Percentiles rank a stretch among this genome's conserved stretches.
Evolutionary conservation across 2,329 filamentous ascomycete species (phyloP).

Genomic region (Aspergillus novofumigatus): DNA sequence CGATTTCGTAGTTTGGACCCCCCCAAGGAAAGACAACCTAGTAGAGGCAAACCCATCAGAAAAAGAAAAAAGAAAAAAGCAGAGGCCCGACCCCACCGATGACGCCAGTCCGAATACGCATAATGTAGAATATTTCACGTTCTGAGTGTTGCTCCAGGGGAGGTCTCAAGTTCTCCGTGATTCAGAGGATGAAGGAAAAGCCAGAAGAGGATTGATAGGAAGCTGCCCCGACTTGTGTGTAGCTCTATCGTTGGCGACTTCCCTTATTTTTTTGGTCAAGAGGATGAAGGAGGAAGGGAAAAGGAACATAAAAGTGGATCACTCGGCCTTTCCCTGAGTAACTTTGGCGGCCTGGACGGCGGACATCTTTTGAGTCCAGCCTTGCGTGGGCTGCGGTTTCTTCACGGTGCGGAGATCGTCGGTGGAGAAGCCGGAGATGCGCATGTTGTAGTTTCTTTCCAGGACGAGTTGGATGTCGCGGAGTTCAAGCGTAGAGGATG

Average conservation of each 20-base stretch:
- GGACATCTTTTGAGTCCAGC: constrained; percentile 96
- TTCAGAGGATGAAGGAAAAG: background rate
- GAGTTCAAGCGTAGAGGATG: constrained; percentile 84
- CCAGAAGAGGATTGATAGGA: background rate
- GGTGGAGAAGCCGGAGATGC: constrained; percentile 87
- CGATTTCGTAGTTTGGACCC: background rate
- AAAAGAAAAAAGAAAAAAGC: background rate
- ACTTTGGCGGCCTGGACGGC: constrained; percentile 91
- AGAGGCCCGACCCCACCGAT: background rate
- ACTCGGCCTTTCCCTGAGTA: constrained; percentile 42
- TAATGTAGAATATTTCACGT: background rate
- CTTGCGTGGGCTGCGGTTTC: constrained; percentile 81
- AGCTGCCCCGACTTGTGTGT: background rate
- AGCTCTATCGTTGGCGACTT: background rate
- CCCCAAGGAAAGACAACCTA: background rate
- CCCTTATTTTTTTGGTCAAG: background rate
- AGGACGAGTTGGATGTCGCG: constrained; percentile 79
- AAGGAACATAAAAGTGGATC: constrained; percentile 3
- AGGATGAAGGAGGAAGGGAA: background rate
- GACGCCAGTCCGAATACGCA: background rate
- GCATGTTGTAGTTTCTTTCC: constrained; percentile 82
- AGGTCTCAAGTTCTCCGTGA: background rate
- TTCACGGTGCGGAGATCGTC: constrained; percentile 92
- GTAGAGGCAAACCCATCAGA: background rate
- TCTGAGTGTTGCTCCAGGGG: background rate